Percentiles rank a stretch among this genome's conserved stretches.
These are phyloP conservation scores for Oxyria digyna DNA, from an alignment of 148 eudicot genomes.

Conservation along the genomic window DNA sequence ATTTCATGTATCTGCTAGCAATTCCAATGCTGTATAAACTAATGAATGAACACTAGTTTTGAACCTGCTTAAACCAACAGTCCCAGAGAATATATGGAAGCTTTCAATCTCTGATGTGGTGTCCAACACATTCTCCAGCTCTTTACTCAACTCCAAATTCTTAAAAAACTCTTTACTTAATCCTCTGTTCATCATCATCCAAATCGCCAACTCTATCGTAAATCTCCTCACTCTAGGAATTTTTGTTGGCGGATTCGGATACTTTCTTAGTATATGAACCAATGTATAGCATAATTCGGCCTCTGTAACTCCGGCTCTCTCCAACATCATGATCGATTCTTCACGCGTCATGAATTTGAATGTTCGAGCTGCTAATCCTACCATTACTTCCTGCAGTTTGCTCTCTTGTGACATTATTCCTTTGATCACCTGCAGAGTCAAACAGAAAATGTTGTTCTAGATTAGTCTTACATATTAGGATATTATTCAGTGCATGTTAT, in stretches of 20 bases:
- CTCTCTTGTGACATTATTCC: slow-evolving; percentile 47
- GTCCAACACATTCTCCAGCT: slow-evolving; percentile 56
- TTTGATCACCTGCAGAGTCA: slow-evolving; percentile 42
- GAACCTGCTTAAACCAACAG: slow-evolving; percentile 61
- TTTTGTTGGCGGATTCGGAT: slow-evolving; percentile 40
- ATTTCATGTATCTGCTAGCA: slow-evolving; percentile 13
- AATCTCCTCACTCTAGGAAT: slow-evolving; percentile 72
- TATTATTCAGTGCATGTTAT: too few species aligned
- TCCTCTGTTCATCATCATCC: slow-evolving; percentile 64
- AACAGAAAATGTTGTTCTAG: not conserved
- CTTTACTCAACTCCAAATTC: slow-evolving; percentile 38
- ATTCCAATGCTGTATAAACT: slow-evolving; percentile 44
- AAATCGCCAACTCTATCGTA: slow-evolving; percentile 64
- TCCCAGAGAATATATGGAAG: slow-evolving; percentile 71
- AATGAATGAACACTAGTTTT: slow-evolving; percentile 42
- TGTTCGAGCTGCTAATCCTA: slow-evolving; percentile 65
- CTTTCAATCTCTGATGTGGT: slow-evolving; percentile 79
- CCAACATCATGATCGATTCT: slow-evolving; percentile 45
- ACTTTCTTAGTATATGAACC: slow-evolving; percentile 41
- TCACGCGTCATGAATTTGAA: slow-evolving; percentile 42
- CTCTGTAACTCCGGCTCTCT: slow-evolving; percentile 34
- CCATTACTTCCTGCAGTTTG: slow-evolving; percentile 79
- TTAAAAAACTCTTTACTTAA: slow-evolving; percentile 30
- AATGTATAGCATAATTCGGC: slow-evolving; percentile 35
- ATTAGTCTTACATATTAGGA: too few species aligned